These are phyloP conservation scores for sweet orange (Citrus sinensis) DNA, from an alignment of 345 rosid genomes.

Conservation along the genomic window DNA sequence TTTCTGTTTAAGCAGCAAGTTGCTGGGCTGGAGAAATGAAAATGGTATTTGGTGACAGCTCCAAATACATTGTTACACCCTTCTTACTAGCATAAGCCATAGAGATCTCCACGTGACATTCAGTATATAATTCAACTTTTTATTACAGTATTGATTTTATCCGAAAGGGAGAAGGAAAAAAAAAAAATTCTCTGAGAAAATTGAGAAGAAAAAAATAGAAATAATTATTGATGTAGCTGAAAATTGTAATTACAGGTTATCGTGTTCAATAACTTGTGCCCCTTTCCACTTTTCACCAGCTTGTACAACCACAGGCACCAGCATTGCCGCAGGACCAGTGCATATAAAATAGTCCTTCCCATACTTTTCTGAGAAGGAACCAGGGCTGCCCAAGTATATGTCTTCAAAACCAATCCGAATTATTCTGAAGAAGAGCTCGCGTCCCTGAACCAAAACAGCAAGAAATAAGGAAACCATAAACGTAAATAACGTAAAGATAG, in stretches of 20 bases:
- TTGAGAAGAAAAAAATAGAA: neutral
- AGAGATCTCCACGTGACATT: neutral
- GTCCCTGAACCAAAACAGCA: constrained; percentile 40
- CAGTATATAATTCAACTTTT: neutral
- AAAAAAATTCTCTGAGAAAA: neutral
- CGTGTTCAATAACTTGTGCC: constrained; percentile 86
- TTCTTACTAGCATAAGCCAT: neutral
- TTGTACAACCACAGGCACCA: constrained; percentile 60
- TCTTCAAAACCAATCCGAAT: constrained; percentile 77
- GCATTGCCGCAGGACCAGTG: constrained; percentile 78
- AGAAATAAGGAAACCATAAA: neutral
- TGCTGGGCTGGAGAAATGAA: neutral
- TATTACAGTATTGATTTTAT: neutral
- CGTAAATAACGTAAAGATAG: too few species aligned
- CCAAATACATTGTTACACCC: neutral
- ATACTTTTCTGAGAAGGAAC: constrained; percentile 52
- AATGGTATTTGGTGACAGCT: neutral
- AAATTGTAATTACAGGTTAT: constrained; percentile 57
- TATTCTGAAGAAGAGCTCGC: constrained; percentile 76
- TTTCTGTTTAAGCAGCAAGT: neutral
- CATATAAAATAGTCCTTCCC: constrained; percentile 68
- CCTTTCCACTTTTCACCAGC: constrained; percentile 82
- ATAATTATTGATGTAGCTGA: neutral
- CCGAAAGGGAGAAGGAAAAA: neutral
- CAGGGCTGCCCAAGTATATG: constrained; percentile 52